A percentile compares a stretch with the other conserved stretches of the same genome.
Conservation (phyloP, 441 rosid genomes). For the Populus hybrid region DNA sequence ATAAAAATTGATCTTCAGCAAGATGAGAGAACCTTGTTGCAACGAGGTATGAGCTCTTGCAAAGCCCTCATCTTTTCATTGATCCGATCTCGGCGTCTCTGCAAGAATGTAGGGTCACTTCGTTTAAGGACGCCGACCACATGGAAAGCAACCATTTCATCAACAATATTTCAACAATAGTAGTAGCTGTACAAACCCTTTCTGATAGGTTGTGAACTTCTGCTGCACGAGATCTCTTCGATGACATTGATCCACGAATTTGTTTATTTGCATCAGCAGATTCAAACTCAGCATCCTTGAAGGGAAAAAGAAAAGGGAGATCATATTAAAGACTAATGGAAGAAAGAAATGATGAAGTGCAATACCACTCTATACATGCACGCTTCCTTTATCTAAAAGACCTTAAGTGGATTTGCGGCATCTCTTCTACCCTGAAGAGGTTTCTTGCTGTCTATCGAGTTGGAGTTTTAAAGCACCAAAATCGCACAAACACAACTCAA, state of each 20-base stretch:
- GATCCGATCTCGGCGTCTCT: conserved; percentile 85
- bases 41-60: conserved; percentile 87
- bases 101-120: conserved; percentile 13
- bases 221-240: conserved; percentile 89
- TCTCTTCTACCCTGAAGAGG: not conserved
- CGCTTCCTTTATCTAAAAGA: not conserved
- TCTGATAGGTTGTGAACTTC: conserved; percentile 95
- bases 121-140: conserved; percentile 12
- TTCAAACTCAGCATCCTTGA: conserved; percentile 58
- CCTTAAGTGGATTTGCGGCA: not conserved
- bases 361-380: not conserved
- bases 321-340: not conserved
- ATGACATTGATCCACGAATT: conserved; percentile 55
- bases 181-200: conserved; percentile 47
- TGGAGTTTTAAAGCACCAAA: not conserved
- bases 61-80: conserved; percentile 82
- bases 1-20: not conserved
- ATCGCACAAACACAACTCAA: conserved; percentile 4
- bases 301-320: not conserved
- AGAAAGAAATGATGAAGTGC: not conserved
- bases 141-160: conserved; percentile 4
- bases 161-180: not conserved
- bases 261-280: conserved; percentile 51
- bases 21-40: conserved; percentile 59
- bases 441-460: too few relatives aligned